Conservation (phyloP, 352 stramenopile genomes). For the Phytophthora sojae region DNA sequence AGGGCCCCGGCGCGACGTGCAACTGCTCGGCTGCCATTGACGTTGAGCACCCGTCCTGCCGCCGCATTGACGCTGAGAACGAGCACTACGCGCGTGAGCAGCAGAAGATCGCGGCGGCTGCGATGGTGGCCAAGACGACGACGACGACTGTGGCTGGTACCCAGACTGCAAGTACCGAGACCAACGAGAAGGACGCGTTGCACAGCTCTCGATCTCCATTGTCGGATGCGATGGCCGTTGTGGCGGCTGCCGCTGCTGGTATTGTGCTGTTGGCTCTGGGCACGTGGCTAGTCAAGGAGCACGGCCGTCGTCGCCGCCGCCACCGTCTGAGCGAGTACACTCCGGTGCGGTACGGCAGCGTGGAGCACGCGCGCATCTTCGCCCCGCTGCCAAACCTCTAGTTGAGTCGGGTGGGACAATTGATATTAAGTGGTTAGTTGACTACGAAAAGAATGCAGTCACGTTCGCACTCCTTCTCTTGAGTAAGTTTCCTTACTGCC, state of each 20-base stretch:
- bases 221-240: slow-evolving; percentile 19
- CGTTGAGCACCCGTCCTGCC: slow-evolving; percentile 60
- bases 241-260: slow-evolving; percentile 15
- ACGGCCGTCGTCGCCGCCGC: slow-evolving; percentile 33
- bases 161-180: slow-evolving; percentile 11
- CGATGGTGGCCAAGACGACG: slow-evolving; percentile 11
- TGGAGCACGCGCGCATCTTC: slow-evolving; percentile 46
- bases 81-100: slow-evolving; percentile 33
- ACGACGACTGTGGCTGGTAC: slow-evolving; percentile 5
- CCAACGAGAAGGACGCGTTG: slow-evolving; percentile 10
- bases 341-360: slow-evolving; percentile 55
- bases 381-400: slow-evolving; percentile 24
- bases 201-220: slow-evolving; percentile 10
- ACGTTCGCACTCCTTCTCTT: neutral
- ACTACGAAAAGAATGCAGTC: slow-evolving; percentile 27
- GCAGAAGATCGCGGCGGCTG: slow-evolving; percentile 20
- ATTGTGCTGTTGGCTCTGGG: slow-evolving; percentile 32
- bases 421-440: slow-evolving; percentile 19
- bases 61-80: slow-evolving; percentile 73
- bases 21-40: slow-evolving; percentile 53
- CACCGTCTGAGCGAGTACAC: slow-evolving; percentile 44
- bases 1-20: slow-evolving; percentile 68
- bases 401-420: slow-evolving; percentile 4
- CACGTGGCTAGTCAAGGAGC: slow-evolving; percentile 42
- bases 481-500: no score